These are phyloP conservation scores for Phytophthora melonis DNA, from an alignment of 352 stramenopile species.

Conservation along the genomic window DNA sequence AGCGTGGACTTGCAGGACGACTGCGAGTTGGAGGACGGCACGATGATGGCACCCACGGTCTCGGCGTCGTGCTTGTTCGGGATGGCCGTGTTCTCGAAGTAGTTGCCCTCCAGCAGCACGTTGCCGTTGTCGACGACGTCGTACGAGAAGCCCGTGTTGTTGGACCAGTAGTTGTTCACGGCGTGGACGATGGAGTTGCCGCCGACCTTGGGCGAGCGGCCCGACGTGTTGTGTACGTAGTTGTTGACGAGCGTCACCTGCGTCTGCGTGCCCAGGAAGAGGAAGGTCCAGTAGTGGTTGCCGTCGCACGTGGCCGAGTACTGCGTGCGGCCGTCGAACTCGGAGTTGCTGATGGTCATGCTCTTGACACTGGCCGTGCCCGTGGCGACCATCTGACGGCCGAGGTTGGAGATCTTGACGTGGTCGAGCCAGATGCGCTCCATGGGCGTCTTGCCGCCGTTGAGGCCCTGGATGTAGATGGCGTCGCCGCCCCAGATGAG, in stretches of 20 bases:
- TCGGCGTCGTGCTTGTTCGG: slow-evolving; percentile 23
- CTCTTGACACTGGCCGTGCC: slow-evolving; percentile 2
- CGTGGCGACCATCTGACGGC: neutral
- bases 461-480: slow-evolving; percentile 1
- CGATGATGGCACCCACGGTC: slow-evolving; percentile 25
- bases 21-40: slow-evolving; percentile 18
- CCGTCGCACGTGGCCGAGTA: slow-evolving; percentile 3
- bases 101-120: slow-evolving; percentile 57
- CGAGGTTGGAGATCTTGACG: slow-evolving; percentile 1
- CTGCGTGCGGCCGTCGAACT: neutral
- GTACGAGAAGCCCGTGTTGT: slow-evolving; percentile 51
- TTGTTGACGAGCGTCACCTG: neutral
- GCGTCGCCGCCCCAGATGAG: neutral
- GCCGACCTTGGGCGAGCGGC: slow-evolving; percentile 43
- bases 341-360: slow-evolving; percentile 1
- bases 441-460: neutral
- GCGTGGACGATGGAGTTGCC: slow-evolving; percentile 40
- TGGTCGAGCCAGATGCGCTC: neutral
- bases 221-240: slow-evolving; percentile 49
- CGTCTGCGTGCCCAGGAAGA: slow-evolving; percentile 2
- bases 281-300: slow-evolving; percentile 3
- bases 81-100: slow-evolving; percentile 43
- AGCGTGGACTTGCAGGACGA: slow-evolving; percentile 24
- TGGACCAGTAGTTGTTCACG: slow-evolving; percentile 60
- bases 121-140: slow-evolving; percentile 44